Percentiles rank a stretch among this genome's conserved stretches.
phyloP scores from a whole-genome alignment of 1,284 basidiomycete genomes.

The Cutaneotrichosporon cavernicola region DNA sequence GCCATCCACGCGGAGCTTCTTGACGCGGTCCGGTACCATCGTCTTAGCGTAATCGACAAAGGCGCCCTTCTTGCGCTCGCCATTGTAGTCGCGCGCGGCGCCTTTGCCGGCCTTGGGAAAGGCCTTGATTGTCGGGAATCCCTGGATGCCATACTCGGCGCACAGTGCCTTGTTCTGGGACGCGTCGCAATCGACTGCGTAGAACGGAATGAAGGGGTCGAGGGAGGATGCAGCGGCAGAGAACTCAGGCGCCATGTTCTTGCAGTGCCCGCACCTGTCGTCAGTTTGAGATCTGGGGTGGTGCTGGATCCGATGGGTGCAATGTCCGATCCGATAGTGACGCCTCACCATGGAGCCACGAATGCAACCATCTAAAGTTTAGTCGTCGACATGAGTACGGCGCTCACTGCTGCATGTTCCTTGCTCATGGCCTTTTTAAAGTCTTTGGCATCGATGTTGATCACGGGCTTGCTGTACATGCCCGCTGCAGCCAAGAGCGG shows the following conservation, averaged over 20 bases:
- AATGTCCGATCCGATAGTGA: neutral
- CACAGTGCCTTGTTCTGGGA: slow-evolving; percentile 77
- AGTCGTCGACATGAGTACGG: neutral
- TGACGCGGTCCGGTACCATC: slow-evolving; percentile 67
- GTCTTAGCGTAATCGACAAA: slow-evolving; percentile 75
- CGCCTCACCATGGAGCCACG: slow-evolving; percentile 78
- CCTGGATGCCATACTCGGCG: slow-evolving; percentile 78
- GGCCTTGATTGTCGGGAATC: slow-evolving; percentile 89
- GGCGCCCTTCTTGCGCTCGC: slow-evolving; percentile 69
- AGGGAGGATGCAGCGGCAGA: slow-evolving; percentile 75
- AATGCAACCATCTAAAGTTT: slow-evolving; percentile 67
- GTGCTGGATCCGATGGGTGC: slow-evolving; percentile 10
- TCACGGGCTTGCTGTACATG: slow-evolving; percentile 71
- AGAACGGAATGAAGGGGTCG: slow-evolving; percentile 78
- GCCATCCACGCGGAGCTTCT: slow-evolving; percentile 63
- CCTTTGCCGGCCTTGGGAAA: slow-evolving; percentile 71
- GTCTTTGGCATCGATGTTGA: slow-evolving; percentile 69
- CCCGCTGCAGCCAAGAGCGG: slow-evolving; percentile 62
- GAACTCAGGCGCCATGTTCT: slow-evolving; percentile 80
- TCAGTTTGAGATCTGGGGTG: neutral
- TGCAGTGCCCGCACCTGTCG: slow-evolving; percentile 66
- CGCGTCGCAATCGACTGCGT: slow-evolving; percentile 89
- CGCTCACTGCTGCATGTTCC: slow-evolving; percentile 61
- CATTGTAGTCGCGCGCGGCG: slow-evolving; percentile 68
- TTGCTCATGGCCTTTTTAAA: slow-evolving; percentile 73